These are phyloP conservation scores for Taxillus chinensis DNA, from an alignment of 164 flowering plant genomes.

Conservation along the genomic window DNA sequence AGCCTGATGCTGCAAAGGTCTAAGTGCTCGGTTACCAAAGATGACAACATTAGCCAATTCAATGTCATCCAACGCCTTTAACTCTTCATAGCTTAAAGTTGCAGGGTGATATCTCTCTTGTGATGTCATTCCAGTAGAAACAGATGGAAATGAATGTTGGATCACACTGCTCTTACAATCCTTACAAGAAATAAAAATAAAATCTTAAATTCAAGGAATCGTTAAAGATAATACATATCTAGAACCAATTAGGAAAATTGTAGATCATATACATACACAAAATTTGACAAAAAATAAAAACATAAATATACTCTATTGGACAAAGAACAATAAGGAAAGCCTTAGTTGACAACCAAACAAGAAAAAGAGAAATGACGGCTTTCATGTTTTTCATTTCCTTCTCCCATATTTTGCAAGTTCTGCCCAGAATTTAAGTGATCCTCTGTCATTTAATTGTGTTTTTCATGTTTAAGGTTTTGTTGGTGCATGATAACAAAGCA, in stretches of 20 bases:
- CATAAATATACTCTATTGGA: too few relatives aligned
- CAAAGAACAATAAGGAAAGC: too few relatives aligned
- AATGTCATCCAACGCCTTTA: conserved; percentile 68
- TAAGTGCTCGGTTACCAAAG: conserved; percentile 67
- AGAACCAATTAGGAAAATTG: not conserved
- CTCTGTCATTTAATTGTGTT: too few relatives aligned
- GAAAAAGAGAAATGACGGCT: too few relatives aligned
- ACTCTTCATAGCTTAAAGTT: conserved; percentile 53
- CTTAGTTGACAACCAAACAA: too few relatives aligned
- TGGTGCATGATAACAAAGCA: too few relatives aligned
- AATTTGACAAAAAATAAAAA: too few relatives aligned
- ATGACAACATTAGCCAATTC: conserved; percentile 95
- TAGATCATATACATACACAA: not conserved
- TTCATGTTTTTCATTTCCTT: too few relatives aligned
- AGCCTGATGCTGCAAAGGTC: conserved; percentile 84
- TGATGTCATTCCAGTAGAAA: conserved; percentile 17
- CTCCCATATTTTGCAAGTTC: too few relatives aligned
- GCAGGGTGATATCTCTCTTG: conserved; percentile 15
- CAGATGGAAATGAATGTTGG: conserved; percentile 28
- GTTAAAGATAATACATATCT: not conserved
- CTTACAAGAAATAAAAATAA: conserved; percentile 21
- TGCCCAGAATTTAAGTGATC: too few relatives aligned
- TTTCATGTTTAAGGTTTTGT: too few relatives aligned
- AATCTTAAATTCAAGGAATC: conserved; percentile 4
- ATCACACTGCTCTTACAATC: conserved; percentile 28